Evolutionary conservation across 495 filamentous ascomycete genomes (phyloP), one percentile per base, ranked within the genome.

Genomic region (Penicillium roqueforti): DNA sequence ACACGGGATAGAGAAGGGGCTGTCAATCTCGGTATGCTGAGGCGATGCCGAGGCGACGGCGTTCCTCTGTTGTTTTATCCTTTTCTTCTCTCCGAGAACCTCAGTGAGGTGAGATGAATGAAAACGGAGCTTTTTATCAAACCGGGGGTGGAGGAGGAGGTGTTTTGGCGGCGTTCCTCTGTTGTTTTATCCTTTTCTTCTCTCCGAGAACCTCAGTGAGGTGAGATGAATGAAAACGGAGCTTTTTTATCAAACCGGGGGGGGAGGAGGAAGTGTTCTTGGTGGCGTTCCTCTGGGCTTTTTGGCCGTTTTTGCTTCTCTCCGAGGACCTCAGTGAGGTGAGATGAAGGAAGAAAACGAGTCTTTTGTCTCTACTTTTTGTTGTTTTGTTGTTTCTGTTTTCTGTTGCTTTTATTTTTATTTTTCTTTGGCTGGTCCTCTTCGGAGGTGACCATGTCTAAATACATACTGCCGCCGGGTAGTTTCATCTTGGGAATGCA

Each of bases 281-380:
- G 41, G 28, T 45, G 39, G 47, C 39, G 36, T 40, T 54, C 46
- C 45, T 41, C 44, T 49, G 37, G 23, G 46, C 26, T 50, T 38
- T 49, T 52, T 42, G 49, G 31, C 49, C 49, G 49, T 52, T 52
- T 52, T 52, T 52, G 38, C 49, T 52, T 52, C 49, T 52, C 49
- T 52, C 49, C 39, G 49, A 52, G 49, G 20, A 53, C 40, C 51
- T 45, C 40, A 53, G 51, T 20, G 40, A n/a, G n/a, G 40, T 45
- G 51, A 53, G 40, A 53, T 28, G 51, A 45, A 53, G 41, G 51
- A 14, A 45, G 28, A 45, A 53, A 52, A 52, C 49, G 29, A 47
- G 44, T 19, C 28, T 47, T 20, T 3, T 47, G 18, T 47, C 19
- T n/a, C 29, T 47, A 47, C 16, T 14, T 22, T 47, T 34, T 34